Evolutionary conservation across 345 rosid genomes (phyloP), one percentile per base, ranked within the genome.

Genomic region (Zanthoxylum bungeanum): DNA sequence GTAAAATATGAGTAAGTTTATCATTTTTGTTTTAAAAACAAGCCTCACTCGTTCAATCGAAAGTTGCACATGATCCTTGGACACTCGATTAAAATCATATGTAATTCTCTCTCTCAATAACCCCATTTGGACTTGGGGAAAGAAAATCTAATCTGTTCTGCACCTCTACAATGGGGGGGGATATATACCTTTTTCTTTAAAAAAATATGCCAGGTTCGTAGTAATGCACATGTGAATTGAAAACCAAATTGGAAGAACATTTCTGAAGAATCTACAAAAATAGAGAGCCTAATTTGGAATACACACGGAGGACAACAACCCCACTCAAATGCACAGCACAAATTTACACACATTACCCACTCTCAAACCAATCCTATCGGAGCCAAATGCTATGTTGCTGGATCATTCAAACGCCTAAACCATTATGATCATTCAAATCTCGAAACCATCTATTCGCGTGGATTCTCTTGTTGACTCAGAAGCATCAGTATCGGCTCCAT

Each of bases 401-500:
- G 55, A 59, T 66, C 49, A 28, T 46, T 42, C 52, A 67, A 55
- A 40, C 17, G 50, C 37, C 56, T 1, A 5, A 7, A 65, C 16
- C 30, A 37, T 55, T 24, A 37, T 4, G 36, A 68, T 49, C 44
- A 25, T 57, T 73, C 62, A 75, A 31, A 56, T 73, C 77, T 81
- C 79, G 25, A 74, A 75, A 72, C 64, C 73, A 69, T 75, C 79
- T 60, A 36, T 55, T 64, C 46, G 53, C 10, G 44, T 69, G 4
- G 61, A 70, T 68, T 81, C 85, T 72, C 76, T 78, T 0, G 81
- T 57, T 24, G 82, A 72, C 49, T 87, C 88, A 5, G 84, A 76
- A 46, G 68, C 74, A 60, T 79, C 88, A 1, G 78, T 52, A 70
- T 85, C 94, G 25, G 62, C 73, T 46, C 85, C 97, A 40, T 78